phyloP scores from a whole-genome alignment of 345 rosid genomes.

The Stellera chamaejasme region DNA sequence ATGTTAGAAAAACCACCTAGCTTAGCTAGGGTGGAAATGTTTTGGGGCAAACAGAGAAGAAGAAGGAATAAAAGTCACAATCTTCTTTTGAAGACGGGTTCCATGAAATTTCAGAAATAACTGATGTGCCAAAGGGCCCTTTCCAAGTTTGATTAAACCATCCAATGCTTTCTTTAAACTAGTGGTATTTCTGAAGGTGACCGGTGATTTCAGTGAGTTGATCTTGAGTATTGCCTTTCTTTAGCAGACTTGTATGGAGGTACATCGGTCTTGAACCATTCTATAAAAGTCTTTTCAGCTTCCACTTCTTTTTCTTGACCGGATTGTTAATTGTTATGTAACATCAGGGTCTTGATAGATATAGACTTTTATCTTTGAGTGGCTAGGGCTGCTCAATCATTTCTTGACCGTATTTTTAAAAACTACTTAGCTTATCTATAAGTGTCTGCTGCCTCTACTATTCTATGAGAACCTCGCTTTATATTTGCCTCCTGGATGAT shows the following conservation, averaged over 20 bases:
- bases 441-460: too few relatives aligned
- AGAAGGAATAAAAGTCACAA: constrained; percentile 66
- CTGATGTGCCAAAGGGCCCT: constrained; percentile 80
- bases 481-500: too few relatives aligned
- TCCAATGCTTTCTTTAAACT: constrained; percentile 52
- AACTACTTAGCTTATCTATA: too few relatives aligned
- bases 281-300: constrained; percentile 52
- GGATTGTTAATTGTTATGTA: too few relatives aligned
- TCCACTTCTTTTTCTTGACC: constrained; percentile 55
- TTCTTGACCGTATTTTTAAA: too few relatives aligned
- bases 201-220: constrained; percentile 59
- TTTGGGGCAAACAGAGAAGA: constrained; percentile 59
- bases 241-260: constrained; percentile 45
- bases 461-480: too few relatives aligned
- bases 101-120: constrained; percentile 46
- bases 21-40: constrained; percentile 73
- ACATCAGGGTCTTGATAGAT: too few relatives aligned
- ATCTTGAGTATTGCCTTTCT: constrained; percentile 60
- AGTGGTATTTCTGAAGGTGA: constrained; percentile 43
- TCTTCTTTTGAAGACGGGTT: constrained; percentile 51
- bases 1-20: too few relatives aligned
- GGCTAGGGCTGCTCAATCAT: too few relatives aligned
- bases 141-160: constrained; percentile 73
- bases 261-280: constrained; percentile 32
- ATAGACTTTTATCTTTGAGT: too few relatives aligned